phyloP scores from a whole-genome alignment of 148 eudicot species.

The Beta vulgaris region DNA sequence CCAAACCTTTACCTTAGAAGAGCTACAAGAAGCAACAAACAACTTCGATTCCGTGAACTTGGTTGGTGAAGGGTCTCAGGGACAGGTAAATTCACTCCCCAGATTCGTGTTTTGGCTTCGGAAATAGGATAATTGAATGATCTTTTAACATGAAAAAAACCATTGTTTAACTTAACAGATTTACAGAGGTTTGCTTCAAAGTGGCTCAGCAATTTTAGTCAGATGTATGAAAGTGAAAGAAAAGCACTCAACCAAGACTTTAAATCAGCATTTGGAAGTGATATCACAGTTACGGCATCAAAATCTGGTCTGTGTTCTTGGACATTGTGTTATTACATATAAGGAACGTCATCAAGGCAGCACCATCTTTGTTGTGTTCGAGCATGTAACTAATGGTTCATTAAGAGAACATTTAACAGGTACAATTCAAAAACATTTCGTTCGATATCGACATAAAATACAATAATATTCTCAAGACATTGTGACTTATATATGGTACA shows the following conservation, averaged over 20 bases:
- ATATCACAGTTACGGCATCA: slow-evolving; percentile 74
- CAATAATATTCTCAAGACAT: not conserved
- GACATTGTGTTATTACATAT: slow-evolving; percentile 72
- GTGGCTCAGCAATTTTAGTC: slow-evolving; percentile 61
- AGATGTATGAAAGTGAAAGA: slow-evolving; percentile 68
- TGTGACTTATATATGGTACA: not conserved
- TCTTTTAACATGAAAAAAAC: not conserved
- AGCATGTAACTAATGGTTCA: slow-evolving; percentile 70
- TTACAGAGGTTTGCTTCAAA: slow-evolving; percentile 66
- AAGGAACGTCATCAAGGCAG: slow-evolving; percentile 56
- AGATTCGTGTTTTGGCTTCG: not conserved
- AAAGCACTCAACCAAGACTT: slow-evolving; percentile 62
- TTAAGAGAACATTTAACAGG: slow-evolving; percentile 77
- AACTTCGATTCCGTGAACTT: slow-evolving; percentile 66
- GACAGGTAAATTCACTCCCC: slow-evolving; percentile 45
- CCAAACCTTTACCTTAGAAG: slow-evolving; percentile 63
- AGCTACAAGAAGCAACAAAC: slow-evolving; percentile 85
- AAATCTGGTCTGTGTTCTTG: slow-evolving; percentile 78
- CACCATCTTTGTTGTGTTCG: slow-evolving; percentile 68
- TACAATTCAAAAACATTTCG: slow-evolving; percentile 15
- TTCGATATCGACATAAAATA: not conserved
- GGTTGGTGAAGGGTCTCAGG: slow-evolving; percentile 61
- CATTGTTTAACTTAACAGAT: slow-evolving; percentile 48
- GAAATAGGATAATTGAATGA: not conserved
- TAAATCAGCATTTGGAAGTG: slow-evolving; percentile 72